phyloP scores from a whole-genome alignment of 768 basidiomycete species.

The Baorangia bicolor region DNA sequence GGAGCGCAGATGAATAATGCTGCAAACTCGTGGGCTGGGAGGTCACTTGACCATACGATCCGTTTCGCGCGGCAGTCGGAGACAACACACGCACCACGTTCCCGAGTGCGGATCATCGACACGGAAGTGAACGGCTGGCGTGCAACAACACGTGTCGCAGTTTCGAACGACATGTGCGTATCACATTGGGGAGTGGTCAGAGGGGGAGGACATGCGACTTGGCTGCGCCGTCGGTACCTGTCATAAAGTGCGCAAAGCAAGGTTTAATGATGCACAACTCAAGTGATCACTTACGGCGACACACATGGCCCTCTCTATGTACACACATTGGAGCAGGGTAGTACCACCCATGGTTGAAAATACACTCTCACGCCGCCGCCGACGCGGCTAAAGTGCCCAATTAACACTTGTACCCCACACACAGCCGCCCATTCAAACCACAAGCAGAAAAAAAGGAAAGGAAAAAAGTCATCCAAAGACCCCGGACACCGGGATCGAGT shows the following conservation, averaged over 20 bases:
- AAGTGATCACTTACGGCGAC: conserved; percentile 1
- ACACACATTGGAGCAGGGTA: background rate
- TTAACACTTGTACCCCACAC: background rate
- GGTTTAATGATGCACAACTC: conserved; percentile 8
- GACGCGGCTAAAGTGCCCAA: background rate
- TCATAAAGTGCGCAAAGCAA: background rate
- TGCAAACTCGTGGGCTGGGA: background rate
- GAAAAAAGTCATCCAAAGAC: background rate
- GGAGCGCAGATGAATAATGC: background rate
- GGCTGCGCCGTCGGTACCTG: background rate
- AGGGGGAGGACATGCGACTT: background rate
- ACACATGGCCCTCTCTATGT: background rate
- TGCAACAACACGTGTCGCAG: conserved; percentile 21
- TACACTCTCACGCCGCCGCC: background rate
- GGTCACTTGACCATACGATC: conserved; percentile 5
- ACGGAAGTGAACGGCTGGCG: conserved; percentile 15
- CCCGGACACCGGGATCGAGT: background rate
- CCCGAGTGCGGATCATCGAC: conserved; percentile 15
- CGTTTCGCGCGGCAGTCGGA: conserved; percentile 3
- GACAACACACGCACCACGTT: background rate
- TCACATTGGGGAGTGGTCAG: background rate
- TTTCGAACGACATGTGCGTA: background rate
- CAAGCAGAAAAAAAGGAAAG: background rate
- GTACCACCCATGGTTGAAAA: background rate
- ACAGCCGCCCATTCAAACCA: background rate